These are phyloP conservation scores for Teratosphaeria gauchensis DNA, from an alignment of 2,329 filamentous ascomycete species.

Conservation along the genomic window DNA sequence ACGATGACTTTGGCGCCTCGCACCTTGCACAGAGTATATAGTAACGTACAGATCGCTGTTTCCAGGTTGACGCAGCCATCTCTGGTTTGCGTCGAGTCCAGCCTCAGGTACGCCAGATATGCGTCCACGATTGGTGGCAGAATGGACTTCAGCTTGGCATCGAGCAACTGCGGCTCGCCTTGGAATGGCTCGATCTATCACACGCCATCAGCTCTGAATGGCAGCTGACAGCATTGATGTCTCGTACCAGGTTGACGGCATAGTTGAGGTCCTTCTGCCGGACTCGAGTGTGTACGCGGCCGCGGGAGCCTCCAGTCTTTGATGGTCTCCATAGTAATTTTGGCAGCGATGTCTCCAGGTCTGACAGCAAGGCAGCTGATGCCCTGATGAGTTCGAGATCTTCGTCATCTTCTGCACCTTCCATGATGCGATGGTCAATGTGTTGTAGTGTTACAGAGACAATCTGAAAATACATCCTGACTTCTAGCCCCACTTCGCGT, in stretches of 20 bases:
- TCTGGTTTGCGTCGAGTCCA: constrained; percentile 12
- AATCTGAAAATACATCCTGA: not conserved
- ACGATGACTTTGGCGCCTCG: constrained; percentile 87
- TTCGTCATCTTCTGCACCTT: constrained; percentile 30
- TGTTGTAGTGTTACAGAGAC: not conserved
- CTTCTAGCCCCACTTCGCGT: not conserved
- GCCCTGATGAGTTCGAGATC: constrained; percentile 37
- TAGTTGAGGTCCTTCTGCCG: constrained; percentile 31
- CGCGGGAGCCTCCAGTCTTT: constrained; percentile 11
- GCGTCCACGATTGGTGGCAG: constrained; percentile 65
- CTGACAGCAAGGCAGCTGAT: constrained; percentile 26
- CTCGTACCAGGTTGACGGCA: constrained; percentile 27
- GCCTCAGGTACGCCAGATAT: constrained; percentile 58
- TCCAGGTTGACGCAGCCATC: constrained; percentile 37
- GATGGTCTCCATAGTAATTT: constrained; percentile 30
- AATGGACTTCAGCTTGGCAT: constrained; percentile 68
- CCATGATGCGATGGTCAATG: constrained; percentile 4
- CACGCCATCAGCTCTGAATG: constrained; percentile 10
- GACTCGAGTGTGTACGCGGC: constrained; percentile 28
- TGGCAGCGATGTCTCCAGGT: constrained; percentile 35
- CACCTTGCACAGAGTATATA: constrained; percentile 92
- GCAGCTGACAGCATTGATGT: not conserved
- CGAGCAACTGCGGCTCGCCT: constrained; percentile 87
- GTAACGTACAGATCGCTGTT: constrained; percentile 63
- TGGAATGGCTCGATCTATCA: constrained; percentile 75